These are phyloP conservation scores for Suhomyces faveliae DNA, from an alignment of 805 yeast genomes.

Conservation along the genomic window DNA sequence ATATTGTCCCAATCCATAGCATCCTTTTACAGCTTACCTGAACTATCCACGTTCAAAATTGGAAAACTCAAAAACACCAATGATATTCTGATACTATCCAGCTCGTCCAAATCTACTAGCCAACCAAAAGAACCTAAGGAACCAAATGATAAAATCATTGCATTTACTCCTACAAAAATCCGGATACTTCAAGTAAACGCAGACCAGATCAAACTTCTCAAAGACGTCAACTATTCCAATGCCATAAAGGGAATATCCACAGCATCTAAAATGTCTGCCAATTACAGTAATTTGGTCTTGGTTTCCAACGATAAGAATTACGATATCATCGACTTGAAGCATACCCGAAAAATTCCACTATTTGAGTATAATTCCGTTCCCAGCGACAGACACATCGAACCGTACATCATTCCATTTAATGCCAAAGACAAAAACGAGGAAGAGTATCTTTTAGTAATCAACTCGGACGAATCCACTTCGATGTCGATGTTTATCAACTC, in stretches of 20 bases:
- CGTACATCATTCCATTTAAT: conserved; percentile 23
- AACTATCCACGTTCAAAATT: conserved; percentile 34
- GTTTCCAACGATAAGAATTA: conserved; percentile 34
- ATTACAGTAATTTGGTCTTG: conserved; percentile 29
- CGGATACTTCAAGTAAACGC: conserved; percentile 29
- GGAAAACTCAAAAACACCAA: conserved; percentile 37
- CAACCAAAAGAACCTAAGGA: conserved; percentile 2
- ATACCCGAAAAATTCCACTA: conserved; percentile 31
- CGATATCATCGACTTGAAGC: conserved; percentile 37
- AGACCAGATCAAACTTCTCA: conserved; percentile 29
- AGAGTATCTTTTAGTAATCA: conserved; percentile 34
- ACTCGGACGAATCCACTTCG: conserved; percentile 31
- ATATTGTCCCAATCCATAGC: conserved; percentile 26
- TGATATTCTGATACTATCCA: conserved; percentile 21
- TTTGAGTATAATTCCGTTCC: conserved; percentile 26
- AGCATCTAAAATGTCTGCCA: conserved; percentile 23
- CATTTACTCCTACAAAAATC: conserved; percentile 28
- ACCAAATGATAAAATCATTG: conserved; percentile 30
- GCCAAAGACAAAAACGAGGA: conserved; percentile 17
- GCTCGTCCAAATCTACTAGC: not conserved
- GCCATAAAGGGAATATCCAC: conserved; percentile 29
- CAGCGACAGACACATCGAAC: conserved; percentile 12
- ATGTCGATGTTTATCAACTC: conserved; percentile 42
- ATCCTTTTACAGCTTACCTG: conserved; percentile 34
- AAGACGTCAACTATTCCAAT: conserved; percentile 31